Evolutionary conservation across 805 yeast genomes (phyloP).

Genomic region (Saccharomycopsis selenospora): DNA sequence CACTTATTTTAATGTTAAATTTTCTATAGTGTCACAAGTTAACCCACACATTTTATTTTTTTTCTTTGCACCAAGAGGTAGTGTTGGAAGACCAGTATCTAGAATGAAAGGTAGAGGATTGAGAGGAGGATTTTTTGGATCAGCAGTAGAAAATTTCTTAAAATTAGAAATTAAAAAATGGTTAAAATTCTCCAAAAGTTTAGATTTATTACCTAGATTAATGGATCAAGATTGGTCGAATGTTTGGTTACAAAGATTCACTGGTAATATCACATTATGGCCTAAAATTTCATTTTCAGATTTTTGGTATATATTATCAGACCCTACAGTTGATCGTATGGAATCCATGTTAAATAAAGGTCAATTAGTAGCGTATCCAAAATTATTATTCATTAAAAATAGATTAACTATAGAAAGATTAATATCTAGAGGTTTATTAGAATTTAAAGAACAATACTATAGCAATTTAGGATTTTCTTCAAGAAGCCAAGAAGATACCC

Average conservation of each 20-base stretch:
- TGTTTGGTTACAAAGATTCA: conserved; percentile 64
- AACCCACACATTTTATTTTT: conserved; percentile 75
- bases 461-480: not conserved
- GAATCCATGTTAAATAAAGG: conserved; percentile 53
- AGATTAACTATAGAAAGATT: conserved; percentile 58
- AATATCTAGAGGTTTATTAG: conserved; percentile 44
- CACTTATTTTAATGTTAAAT: conserved; percentile 68
- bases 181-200: conserved; percentile 55
- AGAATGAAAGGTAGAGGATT: conserved; percentile 48
- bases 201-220: conserved; percentile 61
- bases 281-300: conserved; percentile 57
- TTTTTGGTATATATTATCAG: conserved; percentile 56
- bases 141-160: conserved; percentile 63
- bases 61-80: conserved; percentile 72
- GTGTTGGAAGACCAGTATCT: conserved; percentile 72
- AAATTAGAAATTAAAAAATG: conserved; percentile 73
- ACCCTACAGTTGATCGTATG: conserved; percentile 56
- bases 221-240: conserved; percentile 77
- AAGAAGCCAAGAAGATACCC: not conserved
- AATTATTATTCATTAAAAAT: conserved; percentile 55
- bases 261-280: conserved; percentile 72
- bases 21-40: conserved; percentile 72
- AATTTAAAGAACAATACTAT: conserved; percentile 20
- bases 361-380: conserved; percentile 59
- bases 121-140: conserved; percentile 70